Conservation (phyloP, 192 early-diverging fungal species). For the Backusella psychrophila region DNA sequence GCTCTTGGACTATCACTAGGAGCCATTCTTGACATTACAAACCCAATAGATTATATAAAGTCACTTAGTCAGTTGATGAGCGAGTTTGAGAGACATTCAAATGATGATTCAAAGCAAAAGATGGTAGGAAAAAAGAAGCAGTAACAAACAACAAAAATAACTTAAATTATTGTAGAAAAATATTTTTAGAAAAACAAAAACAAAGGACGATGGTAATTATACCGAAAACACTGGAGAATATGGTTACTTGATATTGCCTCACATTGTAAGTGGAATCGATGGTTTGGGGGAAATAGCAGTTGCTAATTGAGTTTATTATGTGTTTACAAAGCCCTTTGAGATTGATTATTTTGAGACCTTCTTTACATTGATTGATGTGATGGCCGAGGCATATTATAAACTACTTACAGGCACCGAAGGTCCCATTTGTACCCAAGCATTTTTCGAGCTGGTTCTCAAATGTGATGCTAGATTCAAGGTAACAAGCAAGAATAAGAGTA, state of each 20-base stretch:
- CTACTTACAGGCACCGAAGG: slow-evolving; percentile 27
- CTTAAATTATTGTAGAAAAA: slow-evolving; percentile 35
- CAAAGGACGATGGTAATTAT: slow-evolving; percentile 37
- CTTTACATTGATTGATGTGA: slow-evolving; percentile 63
- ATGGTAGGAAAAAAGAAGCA: slow-evolving; percentile 32
- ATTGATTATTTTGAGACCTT: slow-evolving; percentile 68
- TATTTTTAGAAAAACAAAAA: slow-evolving; percentile 46
- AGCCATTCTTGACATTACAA: slow-evolving; percentile 61
- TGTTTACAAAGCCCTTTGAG: slow-evolving; percentile 51
- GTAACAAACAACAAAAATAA: not conserved
- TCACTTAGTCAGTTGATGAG: slow-evolving; percentile 57
- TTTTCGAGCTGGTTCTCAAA: slow-evolving; percentile 63
- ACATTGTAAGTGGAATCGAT: slow-evolving; percentile 33
- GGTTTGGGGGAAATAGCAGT: not conserved
- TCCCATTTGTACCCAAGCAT: slow-evolving; percentile 39
- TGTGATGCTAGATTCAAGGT: slow-evolving; percentile 64
- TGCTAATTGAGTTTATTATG: not conserved
- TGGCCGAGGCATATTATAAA: slow-evolving; percentile 58
- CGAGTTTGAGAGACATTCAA: slow-evolving; percentile 54
- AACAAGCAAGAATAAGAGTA: not conserved
- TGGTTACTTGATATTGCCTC: slow-evolving; percentile 38
- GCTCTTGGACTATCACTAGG: slow-evolving; percentile 64
- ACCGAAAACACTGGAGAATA: slow-evolving; percentile 39
- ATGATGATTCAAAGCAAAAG: slow-evolving; percentile 42
- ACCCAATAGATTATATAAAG: slow-evolving; percentile 61